Conservation (phyloP, 1,284 basidiomycete genomes). For the Vanrija pseudolonga region DNA sequence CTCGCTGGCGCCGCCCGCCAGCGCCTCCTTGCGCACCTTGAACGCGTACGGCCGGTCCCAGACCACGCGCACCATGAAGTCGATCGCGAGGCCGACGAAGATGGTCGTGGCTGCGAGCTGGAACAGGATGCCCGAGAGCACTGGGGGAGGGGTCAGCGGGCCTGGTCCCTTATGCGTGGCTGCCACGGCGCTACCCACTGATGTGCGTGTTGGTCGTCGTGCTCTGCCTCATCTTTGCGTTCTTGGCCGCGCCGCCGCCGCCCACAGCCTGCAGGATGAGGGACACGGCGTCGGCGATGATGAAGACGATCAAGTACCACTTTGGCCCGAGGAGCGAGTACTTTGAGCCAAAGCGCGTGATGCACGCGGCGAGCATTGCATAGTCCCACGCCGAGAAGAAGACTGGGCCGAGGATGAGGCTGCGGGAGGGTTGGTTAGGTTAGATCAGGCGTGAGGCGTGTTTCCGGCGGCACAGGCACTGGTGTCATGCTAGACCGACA, state of each 20-base stretch:
- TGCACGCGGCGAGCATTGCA: conserved; percentile 42
- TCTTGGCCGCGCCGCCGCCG: conserved; percentile 41
- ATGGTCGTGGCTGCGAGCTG: conserved; percentile 42
- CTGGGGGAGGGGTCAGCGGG: conserved; percentile 2
- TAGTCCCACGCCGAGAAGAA: conserved; percentile 44
- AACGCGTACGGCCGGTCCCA: conserved; percentile 20
- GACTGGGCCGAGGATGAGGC: conserved; percentile 45
- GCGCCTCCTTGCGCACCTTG: too few relatives aligned
- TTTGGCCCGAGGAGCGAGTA: conserved; percentile 41
- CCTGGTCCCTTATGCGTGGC: too few relatives aligned
- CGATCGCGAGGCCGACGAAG: conserved; percentile 33
- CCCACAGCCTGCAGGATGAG: conserved; percentile 50
- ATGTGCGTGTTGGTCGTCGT: conserved; percentile 21
- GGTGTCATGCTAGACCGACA: too few relatives aligned
- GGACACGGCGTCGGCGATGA: conserved; percentile 45
- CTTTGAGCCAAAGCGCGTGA: conserved; percentile 37
- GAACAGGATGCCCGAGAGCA: conserved; percentile 49
- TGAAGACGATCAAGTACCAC: conserved; percentile 44
- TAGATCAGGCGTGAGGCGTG: too few relatives aligned
- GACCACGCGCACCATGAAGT: conserved; percentile 31
- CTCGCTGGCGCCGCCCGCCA: too few relatives aligned
- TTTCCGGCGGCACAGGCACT: too few relatives aligned
- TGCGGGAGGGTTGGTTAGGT: too few relatives aligned
- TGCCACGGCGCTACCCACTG: conserved; percentile 24
- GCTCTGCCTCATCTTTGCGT: conserved; percentile 17